Evolutionary conservation across 106 monocot genomes (phyloP), one percentile per base, ranked within the genome.

Genomic region (Dioscorea dumetorum): DNA sequence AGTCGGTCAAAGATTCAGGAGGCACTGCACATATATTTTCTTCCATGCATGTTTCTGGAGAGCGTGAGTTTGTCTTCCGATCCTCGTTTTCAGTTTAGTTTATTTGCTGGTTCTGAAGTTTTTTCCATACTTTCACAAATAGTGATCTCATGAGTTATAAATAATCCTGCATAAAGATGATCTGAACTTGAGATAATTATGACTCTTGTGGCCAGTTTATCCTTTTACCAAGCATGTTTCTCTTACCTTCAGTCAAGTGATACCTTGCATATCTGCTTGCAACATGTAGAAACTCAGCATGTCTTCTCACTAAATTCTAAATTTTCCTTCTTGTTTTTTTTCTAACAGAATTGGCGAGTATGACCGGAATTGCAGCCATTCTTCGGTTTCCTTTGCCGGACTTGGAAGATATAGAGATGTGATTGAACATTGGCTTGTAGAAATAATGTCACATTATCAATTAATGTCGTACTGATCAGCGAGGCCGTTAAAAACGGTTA

Each of bases 311-410:
- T 41, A 41, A 41, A 8, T 41, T 34, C 24, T 57, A 33, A 49
- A 9, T 67, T 49, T 50, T 66, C 28, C n/a, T n/a, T 28, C 28
- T 66, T 21, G 48, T 24, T 58, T n/a, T n/a, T n/a, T n/a, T n/a
- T n/a, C n/a, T n/a, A 67, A 58, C 88, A 95, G 95, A 95, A 67
- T 69, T 95, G 65, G 85, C 80, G 6, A 88, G 88, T 71, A 49
- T 91, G 22, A 82, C 95, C 28, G 95, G 95, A 67, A 79, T 95
- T 69, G 95, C 95, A 32, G 95, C 95, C 16, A 84, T 95, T 17
- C 84, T 95, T 50, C 88, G 91, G 4, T 95, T 91, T 69, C 91
- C 95, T 9, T 74, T 95, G 24, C 95, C 95, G 24, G 95, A 95
- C 31, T 74, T 91, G 57, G 95, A 95, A 21, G 95, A 95, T 80